A percentile compares a stretch with the other conserved stretches of the same genome.
phyloP scores from a whole-genome alignment of 495 filamentous ascomycete genomes.

The Penicillium tannophilum region DNA sequence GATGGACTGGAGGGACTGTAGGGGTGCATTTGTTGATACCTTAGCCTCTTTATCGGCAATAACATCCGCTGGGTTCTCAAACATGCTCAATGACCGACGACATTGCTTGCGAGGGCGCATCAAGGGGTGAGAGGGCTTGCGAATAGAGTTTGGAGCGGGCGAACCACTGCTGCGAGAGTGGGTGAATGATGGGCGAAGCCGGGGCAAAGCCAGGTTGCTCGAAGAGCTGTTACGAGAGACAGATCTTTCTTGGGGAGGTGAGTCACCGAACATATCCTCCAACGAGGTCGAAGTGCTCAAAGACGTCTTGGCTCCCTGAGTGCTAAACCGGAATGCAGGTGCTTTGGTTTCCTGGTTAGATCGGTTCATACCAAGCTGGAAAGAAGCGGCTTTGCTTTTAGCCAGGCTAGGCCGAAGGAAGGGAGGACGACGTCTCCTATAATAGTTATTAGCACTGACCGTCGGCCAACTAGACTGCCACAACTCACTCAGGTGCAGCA shows the following conservation, averaged over 20 bases:
- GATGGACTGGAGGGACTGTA: slow-evolving; percentile 66
- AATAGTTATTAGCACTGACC: slow-evolving; percentile 7
- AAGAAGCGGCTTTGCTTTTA: slow-evolving; percentile 45
- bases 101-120: slow-evolving; percentile 84
- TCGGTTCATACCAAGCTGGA: slow-evolving; percentile 39
- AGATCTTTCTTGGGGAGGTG: slow-evolving; percentile 69
- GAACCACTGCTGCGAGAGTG: slow-evolving; percentile 66
- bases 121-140: slow-evolving; percentile 70
- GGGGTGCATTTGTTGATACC: slow-evolving; percentile 51
- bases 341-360: slow-evolving; percentile 59
- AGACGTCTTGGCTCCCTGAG: slow-evolving; percentile 54
- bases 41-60: slow-evolving; percentile 68
- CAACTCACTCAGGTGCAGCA: slow-evolving; percentile 39
- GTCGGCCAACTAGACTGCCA: neutral
- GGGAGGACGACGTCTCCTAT: slow-evolving; percentile 44
- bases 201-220: slow-evolving; percentile 44
- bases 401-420: slow-evolving; percentile 47
- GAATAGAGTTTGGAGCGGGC: slow-evolving; percentile 66
- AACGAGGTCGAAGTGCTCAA: slow-evolving; percentile 63
- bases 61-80: slow-evolving; percentile 85
- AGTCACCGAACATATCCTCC: slow-evolving; percentile 77
- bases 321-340: slow-evolving; percentile 76
- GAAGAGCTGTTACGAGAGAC: slow-evolving; percentile 36
- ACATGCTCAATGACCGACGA: slow-evolving; percentile 94
- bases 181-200: slow-evolving; percentile 63